Percentiles rank a stretch among this genome's conserved stretches.
phyloP scores from a whole-genome alignment of 2,329 filamentous ascomycete genomes.

The Dothideomycetes sp. region DNA sequence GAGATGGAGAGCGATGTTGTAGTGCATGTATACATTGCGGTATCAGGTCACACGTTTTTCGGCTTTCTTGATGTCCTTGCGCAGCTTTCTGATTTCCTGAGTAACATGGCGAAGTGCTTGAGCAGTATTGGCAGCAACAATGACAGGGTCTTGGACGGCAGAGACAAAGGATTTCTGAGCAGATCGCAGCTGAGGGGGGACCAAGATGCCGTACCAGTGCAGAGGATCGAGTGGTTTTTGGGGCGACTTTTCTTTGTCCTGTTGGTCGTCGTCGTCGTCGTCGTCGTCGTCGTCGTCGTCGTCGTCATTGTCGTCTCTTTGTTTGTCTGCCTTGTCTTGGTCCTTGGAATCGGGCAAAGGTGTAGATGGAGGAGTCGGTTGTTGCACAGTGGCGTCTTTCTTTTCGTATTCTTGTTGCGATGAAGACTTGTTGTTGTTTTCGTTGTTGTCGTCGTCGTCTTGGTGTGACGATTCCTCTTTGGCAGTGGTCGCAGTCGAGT shows the following conservation, averaged over 20 bases:
- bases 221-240: slow-evolving; percentile 42
- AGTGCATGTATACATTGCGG: too few species aligned
- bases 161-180: slow-evolving; percentile 52
- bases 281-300: not conserved
- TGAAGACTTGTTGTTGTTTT: slow-evolving; percentile 8
- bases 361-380: slow-evolving; percentile 6
- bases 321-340: not conserved
- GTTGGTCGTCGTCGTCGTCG: not conserved
- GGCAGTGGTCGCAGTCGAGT: slow-evolving; percentile 12
- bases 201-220: slow-evolving; percentile 47
- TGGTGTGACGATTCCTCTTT: slow-evolving; percentile 7
- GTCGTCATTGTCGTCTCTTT: not conserved
- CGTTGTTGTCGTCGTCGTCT: not conserved
- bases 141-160: slow-evolving; percentile 49
- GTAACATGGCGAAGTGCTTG: slow-evolving; percentile 57
- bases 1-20: too few species aligned
- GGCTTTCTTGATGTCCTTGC: slow-evolving; percentile 38
- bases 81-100: slow-evolving; percentile 54
- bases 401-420: not conserved
- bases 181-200: slow-evolving; percentile 39
- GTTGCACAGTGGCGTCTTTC: not conserved
- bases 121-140: slow-evolving; percentile 48
- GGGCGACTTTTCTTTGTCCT: not conserved
- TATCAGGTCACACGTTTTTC: slow-evolving; percentile 16
- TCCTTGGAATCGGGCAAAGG: not conserved